phyloP scores from a whole-genome alignment of 148 eudicot genomes.

The Cornus suecica region DNA sequence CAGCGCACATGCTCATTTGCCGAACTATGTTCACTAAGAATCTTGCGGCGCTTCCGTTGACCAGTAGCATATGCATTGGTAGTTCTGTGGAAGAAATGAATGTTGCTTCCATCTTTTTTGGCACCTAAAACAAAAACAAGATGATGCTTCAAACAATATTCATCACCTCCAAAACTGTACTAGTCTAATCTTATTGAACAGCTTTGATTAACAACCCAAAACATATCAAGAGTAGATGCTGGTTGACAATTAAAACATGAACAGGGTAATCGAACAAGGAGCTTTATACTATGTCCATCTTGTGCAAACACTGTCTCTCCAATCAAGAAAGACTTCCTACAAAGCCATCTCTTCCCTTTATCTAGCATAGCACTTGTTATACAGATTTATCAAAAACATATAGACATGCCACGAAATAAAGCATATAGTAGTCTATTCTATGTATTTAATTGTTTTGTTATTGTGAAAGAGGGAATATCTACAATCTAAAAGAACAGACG shows the following conservation, averaged over 20 bases:
- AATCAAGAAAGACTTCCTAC: neutral
- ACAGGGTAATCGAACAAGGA: neutral
- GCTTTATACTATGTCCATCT: neutral
- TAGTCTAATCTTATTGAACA: neutral
- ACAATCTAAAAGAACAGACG: neutral
- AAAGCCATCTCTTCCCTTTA: neutral
- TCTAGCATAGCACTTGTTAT: too few species aligned
- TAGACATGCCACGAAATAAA: neutral
- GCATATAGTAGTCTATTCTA: neutral
- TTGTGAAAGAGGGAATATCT: neutral
- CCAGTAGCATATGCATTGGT: constrained; percentile 77
- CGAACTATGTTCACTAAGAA: constrained; percentile 25
- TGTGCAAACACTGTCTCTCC: neutral
- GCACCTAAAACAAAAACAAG: constrained; percentile 44
- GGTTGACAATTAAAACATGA: neutral
- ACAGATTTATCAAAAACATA: too few species aligned
- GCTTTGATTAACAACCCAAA: neutral
- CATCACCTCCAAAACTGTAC: neutral
- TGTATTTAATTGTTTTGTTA: neutral
- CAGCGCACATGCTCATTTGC: constrained; percentile 55
- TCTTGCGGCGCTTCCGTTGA: constrained; percentile 65
- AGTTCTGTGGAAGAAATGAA: constrained; percentile 68
- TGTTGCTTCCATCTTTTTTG: constrained; percentile 54
- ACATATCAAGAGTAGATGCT: neutral
- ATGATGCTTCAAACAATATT: neutral